Base-by-base conservation (phyloP, 257 asterid genomes). In the Misopates orontium region DNA sequence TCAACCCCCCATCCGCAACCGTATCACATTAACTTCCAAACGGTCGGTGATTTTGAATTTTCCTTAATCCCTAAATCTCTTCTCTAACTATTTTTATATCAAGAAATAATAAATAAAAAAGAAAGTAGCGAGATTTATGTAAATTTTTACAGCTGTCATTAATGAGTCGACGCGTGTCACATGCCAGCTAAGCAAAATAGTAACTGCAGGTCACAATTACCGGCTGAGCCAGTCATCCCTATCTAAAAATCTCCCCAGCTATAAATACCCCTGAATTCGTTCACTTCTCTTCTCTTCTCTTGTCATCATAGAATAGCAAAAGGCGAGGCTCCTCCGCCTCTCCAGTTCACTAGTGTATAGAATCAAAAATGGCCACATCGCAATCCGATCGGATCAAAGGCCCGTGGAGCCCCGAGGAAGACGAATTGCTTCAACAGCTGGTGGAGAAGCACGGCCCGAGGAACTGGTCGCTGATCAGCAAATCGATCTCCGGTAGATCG, bases 361-460 rank as follows among this genome's bases (percentile, higher is more conserved):
- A n/a, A n/a, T 6, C 14, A 44, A 4, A 23, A 20, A 10, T 18
- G 22, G 15, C 57, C 19, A 1, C 71, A 28, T 28, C 36, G 7
- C 36, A 48, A 50, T 5, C 62, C 40, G 95, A 83, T 82, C 87
- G 91, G 77, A 85, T 85, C 63, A 90, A 84, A 69, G 97, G 97
- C 19, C 97, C 95, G 2, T 90, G 97, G 97, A 90, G 95, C 68
- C 91, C 84, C 0, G 97, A 87, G 69, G 94, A 89, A 69, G 97
- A 89, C 31, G 89, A 80, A 56, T 36, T 80, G 65, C 72, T 90
- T 52, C 87, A 78, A 64, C 75, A 56, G 10, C 40, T 90, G 45
- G 95, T 90, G 4, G 85, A 85, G 54, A 77, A 77, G 72, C 89
- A 87, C 62, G 97, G 97, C 9, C 81, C 97, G 1, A 77, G 97